Evolutionary conservation across 371 early-diverging fungal genomes (phyloP).

Genomic region (Conidiobolus incongruus): DNA sequence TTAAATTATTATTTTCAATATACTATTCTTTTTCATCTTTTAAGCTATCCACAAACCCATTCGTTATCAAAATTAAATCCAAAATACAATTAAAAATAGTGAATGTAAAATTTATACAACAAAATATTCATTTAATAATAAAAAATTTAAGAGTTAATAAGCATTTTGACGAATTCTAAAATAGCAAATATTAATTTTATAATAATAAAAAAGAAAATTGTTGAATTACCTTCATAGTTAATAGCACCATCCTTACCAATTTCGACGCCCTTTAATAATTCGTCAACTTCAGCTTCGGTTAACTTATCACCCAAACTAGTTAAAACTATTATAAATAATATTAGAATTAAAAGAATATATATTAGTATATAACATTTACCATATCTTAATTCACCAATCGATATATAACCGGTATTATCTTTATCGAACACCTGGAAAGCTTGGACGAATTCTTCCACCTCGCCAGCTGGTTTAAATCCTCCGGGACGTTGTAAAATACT

Average conservation of each 20-base stretch:
- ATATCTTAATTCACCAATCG: constrained; percentile 79
- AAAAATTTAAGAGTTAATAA: constrained; percentile 3
- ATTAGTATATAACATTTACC: constrained; percentile 13
- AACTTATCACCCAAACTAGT: constrained; percentile 90
- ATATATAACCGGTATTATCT: constrained; percentile 79
- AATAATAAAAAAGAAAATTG: background rate
- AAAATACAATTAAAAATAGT: too few species aligned
- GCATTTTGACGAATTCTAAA: constrained; percentile 4
- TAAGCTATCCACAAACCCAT: too few species aligned
- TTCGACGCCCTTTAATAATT: constrained; percentile 59
- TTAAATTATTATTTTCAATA: too few species aligned
- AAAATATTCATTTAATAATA: too few species aligned
- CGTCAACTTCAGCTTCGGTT: constrained; percentile 78
- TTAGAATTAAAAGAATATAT: background rate
- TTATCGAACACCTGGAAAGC: constrained; percentile 96
- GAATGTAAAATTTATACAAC: too few species aligned
- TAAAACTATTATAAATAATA: constrained; percentile 27
- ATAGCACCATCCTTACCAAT: constrained; percentile 59
- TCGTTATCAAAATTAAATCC: too few species aligned
- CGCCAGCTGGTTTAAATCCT: constrained; percentile 55
- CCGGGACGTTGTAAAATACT: constrained; percentile 46
- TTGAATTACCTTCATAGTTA: constrained; percentile 43
- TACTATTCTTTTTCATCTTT: too few species aligned
- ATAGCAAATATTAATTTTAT: too few species aligned
- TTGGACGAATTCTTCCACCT: constrained; percentile 76